phyloP scores from a whole-genome alignment of 176 grass and related monocot species.

The Oryza brachyantha region DNA sequence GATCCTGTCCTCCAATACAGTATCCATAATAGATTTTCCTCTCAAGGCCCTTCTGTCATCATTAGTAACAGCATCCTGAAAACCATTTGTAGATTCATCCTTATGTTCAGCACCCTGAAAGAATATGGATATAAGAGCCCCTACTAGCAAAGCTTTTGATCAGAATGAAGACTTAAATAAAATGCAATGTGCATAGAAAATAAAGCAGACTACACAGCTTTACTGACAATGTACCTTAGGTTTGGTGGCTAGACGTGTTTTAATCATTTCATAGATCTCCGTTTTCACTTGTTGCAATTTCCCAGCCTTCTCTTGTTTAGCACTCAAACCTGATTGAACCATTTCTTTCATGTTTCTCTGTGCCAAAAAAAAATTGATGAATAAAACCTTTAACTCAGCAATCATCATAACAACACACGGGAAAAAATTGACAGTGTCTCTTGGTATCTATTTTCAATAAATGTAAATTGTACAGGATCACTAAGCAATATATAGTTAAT shows the following conservation, averaged over 20 bases:
- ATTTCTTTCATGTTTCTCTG: constrained; percentile 83
- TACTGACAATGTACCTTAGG: constrained; percentile 36
- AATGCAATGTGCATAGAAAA: not conserved
- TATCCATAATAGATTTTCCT: constrained; percentile 63
- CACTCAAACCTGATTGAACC: constrained; percentile 64
- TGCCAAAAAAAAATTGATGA: not conserved
- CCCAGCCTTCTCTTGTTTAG: constrained; percentile 78
- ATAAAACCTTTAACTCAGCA: not conserved
- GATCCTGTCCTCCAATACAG: constrained; percentile 71
- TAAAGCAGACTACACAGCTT: not conserved
- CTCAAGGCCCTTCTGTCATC: constrained; percentile 46
- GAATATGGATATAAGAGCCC: not conserved
- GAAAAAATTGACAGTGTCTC: not conserved
- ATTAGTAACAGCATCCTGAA: constrained; percentile 43
- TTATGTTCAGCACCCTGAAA: constrained; percentile 38
- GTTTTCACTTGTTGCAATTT: constrained; percentile 68
- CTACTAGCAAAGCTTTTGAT: constrained; percentile 3
- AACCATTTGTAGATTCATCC: constrained; percentile 55
- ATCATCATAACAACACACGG: not conserved
- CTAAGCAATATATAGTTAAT: not conserved
- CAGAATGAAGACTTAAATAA: constrained; percentile 18
- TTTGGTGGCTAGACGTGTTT: constrained; percentile 50
- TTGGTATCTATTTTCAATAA: not conserved
- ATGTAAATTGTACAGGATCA: not conserved
- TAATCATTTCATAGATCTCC: constrained; percentile 75